A percentile compares a stretch with the other conserved stretches of the same genome.
These are phyloP conservation scores for Erodium maritimum DNA, from an alignment of 345 rosid genomes.

Conservation along the genomic window DNA sequence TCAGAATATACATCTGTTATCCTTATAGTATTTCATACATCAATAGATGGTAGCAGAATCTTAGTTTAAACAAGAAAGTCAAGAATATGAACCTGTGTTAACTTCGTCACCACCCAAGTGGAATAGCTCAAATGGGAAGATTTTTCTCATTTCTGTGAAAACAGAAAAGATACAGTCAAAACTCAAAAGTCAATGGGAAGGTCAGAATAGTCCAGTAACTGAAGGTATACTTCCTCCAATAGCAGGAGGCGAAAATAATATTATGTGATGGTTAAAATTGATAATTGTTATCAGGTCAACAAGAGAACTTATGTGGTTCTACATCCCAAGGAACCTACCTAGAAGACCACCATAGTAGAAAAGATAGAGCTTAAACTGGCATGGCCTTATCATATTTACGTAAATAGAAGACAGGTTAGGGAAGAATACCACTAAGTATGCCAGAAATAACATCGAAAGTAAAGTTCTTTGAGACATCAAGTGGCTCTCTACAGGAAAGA, in stretches of 20 bases:
- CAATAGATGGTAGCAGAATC: conserved; percentile 1
- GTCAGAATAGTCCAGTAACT: neutral
- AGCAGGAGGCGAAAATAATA: neutral
- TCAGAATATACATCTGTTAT: neutral
- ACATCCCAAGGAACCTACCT: neutral
- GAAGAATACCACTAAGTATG: conserved; percentile 51
- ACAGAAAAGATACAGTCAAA: neutral
- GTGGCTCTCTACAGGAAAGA: conserved; percentile 83
- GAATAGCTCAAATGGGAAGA: conserved; percentile 87
- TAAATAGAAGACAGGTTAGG: neutral
- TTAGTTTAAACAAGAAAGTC: conserved; percentile 5
- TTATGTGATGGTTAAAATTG: neutral
- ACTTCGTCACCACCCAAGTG: conserved; percentile 99
- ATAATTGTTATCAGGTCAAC: neutral
- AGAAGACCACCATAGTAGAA: neutral
- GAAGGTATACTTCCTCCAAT: neutral
- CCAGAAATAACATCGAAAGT: conserved; percentile 83
- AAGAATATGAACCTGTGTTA: conserved; percentile 46
- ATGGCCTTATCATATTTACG: neutral
- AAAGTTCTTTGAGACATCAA: conserved; percentile 66
- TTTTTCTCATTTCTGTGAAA: conserved; percentile 26
- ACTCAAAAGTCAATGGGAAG: neutral
- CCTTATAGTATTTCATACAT: neutral
- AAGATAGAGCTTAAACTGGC: conserved; percentile 4
- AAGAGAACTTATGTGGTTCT: neutral